A percentile compares a stretch with the other conserved stretches of the same genome.
These are phyloP conservation scores for Dioscorea dumetorum DNA, from an alignment of 106 monocot species.

Conservation along the genomic window DNA sequence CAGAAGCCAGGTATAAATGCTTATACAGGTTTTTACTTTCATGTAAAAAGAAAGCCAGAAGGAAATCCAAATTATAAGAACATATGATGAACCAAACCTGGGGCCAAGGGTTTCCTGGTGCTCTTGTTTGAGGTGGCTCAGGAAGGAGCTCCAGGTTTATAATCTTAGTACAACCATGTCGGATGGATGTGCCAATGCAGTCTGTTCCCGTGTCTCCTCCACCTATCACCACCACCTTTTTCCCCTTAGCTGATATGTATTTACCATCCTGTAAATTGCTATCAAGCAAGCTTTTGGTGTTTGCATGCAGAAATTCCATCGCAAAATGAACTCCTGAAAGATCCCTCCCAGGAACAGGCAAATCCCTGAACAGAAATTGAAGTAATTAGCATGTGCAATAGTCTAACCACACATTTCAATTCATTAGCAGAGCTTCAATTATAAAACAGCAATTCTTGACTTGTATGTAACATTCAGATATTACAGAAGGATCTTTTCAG, in stretches of 20 bases:
- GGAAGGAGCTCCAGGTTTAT: slow-evolving; percentile 91
- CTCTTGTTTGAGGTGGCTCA: slow-evolving; percentile 71
- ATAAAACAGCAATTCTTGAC: no score
- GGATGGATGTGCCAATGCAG: slow-evolving; percentile 93
- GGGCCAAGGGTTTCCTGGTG: slow-evolving; percentile 93
- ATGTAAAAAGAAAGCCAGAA: no score
- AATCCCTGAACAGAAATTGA: slow-evolving; percentile 49
- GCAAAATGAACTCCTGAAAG: slow-evolving; percentile 87
- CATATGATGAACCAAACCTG: slow-evolving; percentile 45
- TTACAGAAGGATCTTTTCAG: no score
- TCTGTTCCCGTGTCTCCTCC: slow-evolving; percentile 99
- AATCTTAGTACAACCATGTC: slow-evolving; percentile 78
- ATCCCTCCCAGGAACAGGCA: slow-evolving; percentile 81
- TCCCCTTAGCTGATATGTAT: slow-evolving; percentile 89
- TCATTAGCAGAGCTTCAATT: no score
- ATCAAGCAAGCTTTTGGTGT: slow-evolving; percentile 97
- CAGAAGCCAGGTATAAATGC: no score
- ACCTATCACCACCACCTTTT: slow-evolving; percentile 96
- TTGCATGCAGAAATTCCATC: slow-evolving; percentile 96
- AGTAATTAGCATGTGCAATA: background rate
- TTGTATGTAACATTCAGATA: no score
- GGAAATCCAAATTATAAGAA: no score
- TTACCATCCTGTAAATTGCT: slow-evolving; percentile 81
- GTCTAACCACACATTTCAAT: no score
- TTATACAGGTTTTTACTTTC: no score